Percentiles rank a stretch among this genome's conserved stretches.
Evolutionary conservation across 345 rosid genomes (phyloP).

Genomic region (Eucalyptus tenuipes): DNA sequence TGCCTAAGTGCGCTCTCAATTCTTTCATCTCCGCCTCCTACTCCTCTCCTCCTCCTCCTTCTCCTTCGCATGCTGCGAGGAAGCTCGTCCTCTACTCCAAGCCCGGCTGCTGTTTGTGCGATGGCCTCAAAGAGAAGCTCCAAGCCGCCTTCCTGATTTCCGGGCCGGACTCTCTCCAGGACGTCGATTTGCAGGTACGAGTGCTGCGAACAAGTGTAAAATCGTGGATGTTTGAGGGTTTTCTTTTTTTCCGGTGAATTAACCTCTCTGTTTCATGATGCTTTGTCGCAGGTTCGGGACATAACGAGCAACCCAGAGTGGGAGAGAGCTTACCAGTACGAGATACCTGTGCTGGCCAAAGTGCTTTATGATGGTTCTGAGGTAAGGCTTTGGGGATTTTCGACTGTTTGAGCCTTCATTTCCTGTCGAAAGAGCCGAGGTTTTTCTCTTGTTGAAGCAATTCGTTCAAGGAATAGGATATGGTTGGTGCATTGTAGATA

Average conservation of each 20-base stretch:
- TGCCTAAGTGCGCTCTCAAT: not conserved
- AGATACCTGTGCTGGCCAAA: conserved; percentile 73
- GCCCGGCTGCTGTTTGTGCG: conserved; percentile 92
- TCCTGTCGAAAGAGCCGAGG: fast-evolving
- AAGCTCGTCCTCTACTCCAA: conserved; percentile 68
- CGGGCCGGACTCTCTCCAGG: conserved; percentile 49
- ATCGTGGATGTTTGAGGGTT: not conserved
- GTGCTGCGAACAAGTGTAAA: not conserved
- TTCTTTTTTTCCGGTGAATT: not conserved
- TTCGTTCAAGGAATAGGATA: not conserved
- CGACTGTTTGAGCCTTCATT: not conserved
- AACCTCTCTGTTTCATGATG: not conserved
- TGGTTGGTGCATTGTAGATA: not conserved
- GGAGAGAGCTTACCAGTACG: conserved; percentile 74
- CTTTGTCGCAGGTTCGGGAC: conserved; percentile 46
- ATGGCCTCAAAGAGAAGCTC: conserved; percentile 91
- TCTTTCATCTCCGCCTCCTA: conserved; percentile 10
- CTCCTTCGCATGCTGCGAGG: conserved; percentile 9
- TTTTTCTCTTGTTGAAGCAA: not conserved
- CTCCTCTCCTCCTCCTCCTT: conserved; percentile 7
- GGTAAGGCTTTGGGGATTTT: conserved; percentile 16
- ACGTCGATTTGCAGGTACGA: conserved; percentile 59
- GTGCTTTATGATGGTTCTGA: conserved; percentile 52
- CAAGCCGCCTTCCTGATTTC: conserved; percentile 64
- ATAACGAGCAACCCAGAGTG: conserved; percentile 65